Conservation (phyloP, 2,329 filamentous ascomycete genomes). For the Monilinia polystroma region DNA sequence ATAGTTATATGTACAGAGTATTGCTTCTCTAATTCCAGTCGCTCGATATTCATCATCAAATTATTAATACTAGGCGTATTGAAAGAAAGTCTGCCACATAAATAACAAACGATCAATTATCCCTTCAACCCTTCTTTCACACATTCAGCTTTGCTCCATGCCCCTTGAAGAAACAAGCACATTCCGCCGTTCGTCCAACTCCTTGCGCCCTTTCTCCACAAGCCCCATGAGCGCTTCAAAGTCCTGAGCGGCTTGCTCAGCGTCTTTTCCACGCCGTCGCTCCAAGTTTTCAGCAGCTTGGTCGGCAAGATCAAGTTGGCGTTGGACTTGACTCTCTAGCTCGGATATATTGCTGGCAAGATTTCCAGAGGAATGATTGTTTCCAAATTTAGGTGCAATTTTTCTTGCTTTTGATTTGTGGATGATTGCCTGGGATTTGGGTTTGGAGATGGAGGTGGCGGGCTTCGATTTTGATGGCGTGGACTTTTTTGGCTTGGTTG, state of each 20-base stretch:
- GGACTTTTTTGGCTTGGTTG: neutral
- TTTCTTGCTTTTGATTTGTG: neutral
- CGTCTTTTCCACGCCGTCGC: neutral
- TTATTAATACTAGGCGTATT: too few relatives aligned
- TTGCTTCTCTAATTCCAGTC: neutral
- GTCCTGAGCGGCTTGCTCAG: neutral
- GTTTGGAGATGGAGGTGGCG: neutral
- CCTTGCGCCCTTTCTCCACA: conserved; percentile 5
- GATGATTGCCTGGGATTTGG: neutral
- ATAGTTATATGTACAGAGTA: neutral
- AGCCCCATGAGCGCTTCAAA: conserved; percentile 6
- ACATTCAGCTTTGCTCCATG: neutral
- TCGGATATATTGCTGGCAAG: neutral
- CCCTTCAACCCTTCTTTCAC: neutral
- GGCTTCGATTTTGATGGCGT: neutral
- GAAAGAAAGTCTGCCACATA: neutral
- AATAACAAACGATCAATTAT: neutral
- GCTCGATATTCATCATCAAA: neutral
- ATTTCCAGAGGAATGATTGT: neutral
- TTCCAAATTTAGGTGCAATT: neutral
- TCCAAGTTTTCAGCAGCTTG: neutral
- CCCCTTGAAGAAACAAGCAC: neutral
- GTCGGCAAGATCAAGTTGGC: neutral
- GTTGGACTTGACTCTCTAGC: neutral
- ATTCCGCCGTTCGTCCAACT: conserved; percentile 1